These are phyloP conservation scores for Tylopilus rubrobrunneus DNA, from an alignment of 768 basidiomycete species.

Conservation along the genomic window DNA sequence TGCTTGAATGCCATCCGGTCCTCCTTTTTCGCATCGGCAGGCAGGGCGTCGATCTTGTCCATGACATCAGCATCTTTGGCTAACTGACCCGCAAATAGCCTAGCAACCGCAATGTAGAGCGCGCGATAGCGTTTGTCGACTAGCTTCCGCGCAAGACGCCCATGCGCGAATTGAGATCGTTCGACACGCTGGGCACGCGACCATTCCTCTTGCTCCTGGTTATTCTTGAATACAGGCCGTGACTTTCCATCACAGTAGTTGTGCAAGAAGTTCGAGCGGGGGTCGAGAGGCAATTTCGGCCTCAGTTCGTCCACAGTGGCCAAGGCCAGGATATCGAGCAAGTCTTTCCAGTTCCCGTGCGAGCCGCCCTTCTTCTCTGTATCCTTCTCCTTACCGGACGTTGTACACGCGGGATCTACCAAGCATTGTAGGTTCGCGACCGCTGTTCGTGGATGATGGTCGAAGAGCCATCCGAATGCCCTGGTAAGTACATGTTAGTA, in stretches of 20 bases:
- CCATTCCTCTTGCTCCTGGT: slow-evolving; percentile 24
- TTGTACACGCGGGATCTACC: too few relatives aligned
- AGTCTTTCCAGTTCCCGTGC: slow-evolving; percentile 61
- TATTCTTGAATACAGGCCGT: slow-evolving; percentile 25
- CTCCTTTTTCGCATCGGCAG: slow-evolving; percentile 22
- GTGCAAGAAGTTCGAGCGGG: slow-evolving; percentile 25
- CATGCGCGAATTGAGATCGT: slow-evolving; percentile 28
- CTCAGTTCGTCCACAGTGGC: slow-evolving; percentile 50
- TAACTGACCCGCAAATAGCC: slow-evolving; percentile 55
- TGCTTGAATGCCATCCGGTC: slow-evolving; percentile 8
- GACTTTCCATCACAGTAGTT: slow-evolving; percentile 14
- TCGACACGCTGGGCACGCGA: slow-evolving; percentile 15
- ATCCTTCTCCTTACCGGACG: too few relatives aligned
- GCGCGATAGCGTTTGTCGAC: slow-evolving; percentile 48
- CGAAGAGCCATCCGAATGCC: too few relatives aligned
- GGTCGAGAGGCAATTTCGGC: slow-evolving; percentile 1
- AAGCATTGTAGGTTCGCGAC: too few relatives aligned
- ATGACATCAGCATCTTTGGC: slow-evolving; percentile 45
- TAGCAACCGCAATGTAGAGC: slow-evolving; percentile 58
- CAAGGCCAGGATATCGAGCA: slow-evolving; percentile 63
- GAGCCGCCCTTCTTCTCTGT: too few relatives aligned
- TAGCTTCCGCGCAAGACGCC: slow-evolving; percentile 40
- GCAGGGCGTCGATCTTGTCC: slow-evolving; percentile 32
- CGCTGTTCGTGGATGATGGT: too few relatives aligned
- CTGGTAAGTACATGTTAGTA: too few relatives aligned